Evolutionary conservation across 2,329 filamentous ascomycete genomes (phyloP).

Genomic region (Pseudogymnoascus sp.): DNA sequence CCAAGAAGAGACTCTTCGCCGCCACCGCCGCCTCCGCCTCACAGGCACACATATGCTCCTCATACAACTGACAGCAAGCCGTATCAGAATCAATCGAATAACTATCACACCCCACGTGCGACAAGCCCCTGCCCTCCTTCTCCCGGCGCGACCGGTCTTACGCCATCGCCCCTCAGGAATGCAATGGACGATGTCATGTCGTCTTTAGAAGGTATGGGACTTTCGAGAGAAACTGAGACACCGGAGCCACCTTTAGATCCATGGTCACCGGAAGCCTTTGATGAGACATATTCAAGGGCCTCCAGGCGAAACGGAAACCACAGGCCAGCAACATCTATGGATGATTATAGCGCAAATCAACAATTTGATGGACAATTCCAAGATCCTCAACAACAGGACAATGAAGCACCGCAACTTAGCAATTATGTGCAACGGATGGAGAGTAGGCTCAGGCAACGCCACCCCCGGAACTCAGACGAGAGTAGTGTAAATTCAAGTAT

Average conservation of each 20-base stretch:
- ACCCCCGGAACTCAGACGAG: constrained; percentile 19
- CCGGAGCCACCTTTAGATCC: constrained; percentile 55
- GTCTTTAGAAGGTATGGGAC: constrained; percentile 77
- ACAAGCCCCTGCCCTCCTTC: constrained; percentile 61
- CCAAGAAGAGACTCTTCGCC: constrained; percentile 51
- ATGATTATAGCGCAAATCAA: constrained; percentile 46
- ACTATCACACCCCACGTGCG: constrained; percentile 46
- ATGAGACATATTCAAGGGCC: constrained; percentile 30
- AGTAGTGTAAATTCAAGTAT: constrained; percentile 6
- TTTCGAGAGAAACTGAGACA: constrained; percentile 46
- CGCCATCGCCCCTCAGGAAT: constrained; percentile 82
- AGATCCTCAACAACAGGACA: constrained; percentile 43
- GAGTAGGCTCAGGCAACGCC: constrained; percentile 45
- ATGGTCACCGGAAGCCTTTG: constrained; percentile 89
- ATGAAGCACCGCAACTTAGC: constrained; percentile 62
- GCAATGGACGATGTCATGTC: constrained; percentile 99
- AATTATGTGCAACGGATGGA: constrained; percentile 94
- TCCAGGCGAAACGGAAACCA: constrained; percentile 26
- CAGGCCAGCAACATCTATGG: constrained; percentile 66
- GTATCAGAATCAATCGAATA: constrained; percentile 33
- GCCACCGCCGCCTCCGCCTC: constrained; percentile 75
- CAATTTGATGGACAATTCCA: constrained; percentile 26
- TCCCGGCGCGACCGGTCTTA: constrained; percentile 57
- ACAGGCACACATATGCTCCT: constrained; percentile 50
- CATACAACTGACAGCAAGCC: constrained; percentile 21